Base-by-base conservation (phyloP, 345 rosid species). In the Moricandia moricandioides region DNA sequence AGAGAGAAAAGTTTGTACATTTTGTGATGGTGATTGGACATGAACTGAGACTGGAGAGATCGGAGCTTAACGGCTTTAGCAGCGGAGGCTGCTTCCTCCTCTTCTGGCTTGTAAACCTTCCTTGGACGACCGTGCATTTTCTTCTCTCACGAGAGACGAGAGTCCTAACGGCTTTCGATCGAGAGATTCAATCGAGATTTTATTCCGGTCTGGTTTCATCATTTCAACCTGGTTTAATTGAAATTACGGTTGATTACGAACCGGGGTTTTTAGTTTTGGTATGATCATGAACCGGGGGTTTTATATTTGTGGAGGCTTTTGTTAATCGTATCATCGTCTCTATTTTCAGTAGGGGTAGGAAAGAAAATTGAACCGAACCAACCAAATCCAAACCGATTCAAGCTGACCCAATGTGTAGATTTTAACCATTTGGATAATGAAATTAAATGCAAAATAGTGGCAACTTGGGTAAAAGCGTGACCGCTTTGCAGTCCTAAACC, bases 41-140 rank as follows among this genome's bases (percentile, higher is more conserved):
- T 83, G 79, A 90, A 81, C 49, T 83, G 88, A 54, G 88, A 75
- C 76, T 95, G 99, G 29, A 95, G 90, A 8, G 79, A 67, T 1
- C 90, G 84, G 24, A 92, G 89, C 78, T 88, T 86, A 81, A 78
- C 74, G 10, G 92, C 92, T 81, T 95, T 90, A 69, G 90, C 92
- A 16, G 86, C 83, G 5, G 88, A 84, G 24, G 86, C 92, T 35
- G 85, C 90, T 29, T 77, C 88, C 2, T 90, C 88, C 2, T 90
- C 96, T 52, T 88, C 92, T 7, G 92, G 89, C 57, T 49, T 49
- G 55, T 49, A 49, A 7, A 4, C 55, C 55, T 49, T 49, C 55
- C 55, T 89, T 37, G 96, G 93, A 17, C 88, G 88, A 5, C 97
- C 97, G 86, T 94, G 98, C 98, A 91, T 94, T 79, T 40, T 69